Percentiles rank a stretch among this genome's conserved stretches.
Conservation (phyloP, 306 rosid genomes). For the Carpinus fangiana region DNA sequence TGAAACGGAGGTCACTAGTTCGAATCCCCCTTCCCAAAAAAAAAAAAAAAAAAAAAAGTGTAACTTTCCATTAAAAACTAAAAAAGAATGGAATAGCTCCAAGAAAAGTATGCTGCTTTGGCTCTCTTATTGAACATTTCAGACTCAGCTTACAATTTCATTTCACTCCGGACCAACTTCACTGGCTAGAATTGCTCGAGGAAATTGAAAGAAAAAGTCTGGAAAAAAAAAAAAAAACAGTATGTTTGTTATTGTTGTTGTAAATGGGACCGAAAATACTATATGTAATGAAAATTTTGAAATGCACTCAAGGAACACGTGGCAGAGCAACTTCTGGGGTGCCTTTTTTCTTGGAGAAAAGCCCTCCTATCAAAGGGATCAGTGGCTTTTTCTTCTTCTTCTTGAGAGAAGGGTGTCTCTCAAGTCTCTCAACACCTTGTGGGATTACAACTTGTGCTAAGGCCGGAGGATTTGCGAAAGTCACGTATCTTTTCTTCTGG, state of each 20-base stretch:
- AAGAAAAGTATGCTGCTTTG: neutral
- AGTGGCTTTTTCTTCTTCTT: constrained; percentile 70
- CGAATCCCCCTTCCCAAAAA: too few relatives aligned
- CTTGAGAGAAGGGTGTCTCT: constrained; percentile 71
- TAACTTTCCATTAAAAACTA: too few relatives aligned
- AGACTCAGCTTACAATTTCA: neutral
- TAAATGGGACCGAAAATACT: constrained; percentile 6
- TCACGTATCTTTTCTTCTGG: constrained; percentile 87
- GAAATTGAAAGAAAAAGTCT: constrained; percentile 9
- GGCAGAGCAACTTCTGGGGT: constrained; percentile 35
- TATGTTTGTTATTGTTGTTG: constrained; percentile 25
- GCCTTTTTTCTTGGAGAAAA: constrained; percentile 74
- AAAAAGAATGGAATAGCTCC: neutral
- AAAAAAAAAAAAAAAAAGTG: too few relatives aligned
- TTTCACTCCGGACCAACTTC: neutral
- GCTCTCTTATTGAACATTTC: constrained; percentile 1
- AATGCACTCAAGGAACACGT: constrained; percentile 17
- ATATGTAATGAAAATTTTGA: neutral
- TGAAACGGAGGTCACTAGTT: too few relatives aligned
- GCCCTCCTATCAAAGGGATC: constrained; percentile 59
- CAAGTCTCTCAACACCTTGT: constrained; percentile 52
- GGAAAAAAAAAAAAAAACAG: constrained; percentile 14
- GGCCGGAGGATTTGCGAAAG: constrained; percentile 77
- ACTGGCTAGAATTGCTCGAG: constrained; percentile 4
- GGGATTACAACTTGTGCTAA: constrained; percentile 44